Base-by-base conservation (phyloP, 495 filamentous ascomycete genomes). In the Trichoderma reesei region DNA sequence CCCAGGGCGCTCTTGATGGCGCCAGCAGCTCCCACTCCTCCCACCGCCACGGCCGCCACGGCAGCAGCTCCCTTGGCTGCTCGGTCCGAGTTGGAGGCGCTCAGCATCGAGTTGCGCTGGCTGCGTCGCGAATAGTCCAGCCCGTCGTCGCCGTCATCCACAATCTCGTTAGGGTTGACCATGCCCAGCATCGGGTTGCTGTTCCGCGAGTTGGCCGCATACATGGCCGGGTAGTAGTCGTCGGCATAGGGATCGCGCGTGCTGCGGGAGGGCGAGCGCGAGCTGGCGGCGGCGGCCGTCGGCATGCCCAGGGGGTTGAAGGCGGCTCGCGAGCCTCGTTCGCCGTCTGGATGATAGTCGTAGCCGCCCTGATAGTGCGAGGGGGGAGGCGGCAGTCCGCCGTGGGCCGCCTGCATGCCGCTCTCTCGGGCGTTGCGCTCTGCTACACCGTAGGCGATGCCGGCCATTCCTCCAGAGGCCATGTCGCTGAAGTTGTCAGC, bases 91-190 rank as follows among this genome's bases (percentile, higher is more conserved):
- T 72, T 68, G 26, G 77, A 78, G 11, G 86, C 70, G 66, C 83
- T 82, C 41, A 88, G 71, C 66, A 83, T 80, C 37, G 83, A 86
- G 59, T 76, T 71, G 71, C 76, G 67, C 65, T 79, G 67, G 67
- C 74, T 64, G 64, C 72, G 71, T 34, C 74, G 71, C 1, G 63
- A 64, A 63, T 84, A 83, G 9, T 80, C 75, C 59, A 91, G 80
- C 4, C 87, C 90, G 66, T 96, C 91, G 68, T 96, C 91, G 8
- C 88, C 90, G 68, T 96, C 91, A 69, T 96, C 91, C 3, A 82
- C 85, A 63, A 95, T 92, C 2, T 87, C 86, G 65, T 88, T 83
- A 0, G 91, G 90, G 69, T 96, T 87, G 61, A 95, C 86, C 16
- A 80, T 77, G 7, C 81, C 76, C 65, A 83, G 73, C 64, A 68